Evolutionary conservation across 176 grass and related monocot species (phyloP).

Genomic region (Metroxylon sagu): DNA sequence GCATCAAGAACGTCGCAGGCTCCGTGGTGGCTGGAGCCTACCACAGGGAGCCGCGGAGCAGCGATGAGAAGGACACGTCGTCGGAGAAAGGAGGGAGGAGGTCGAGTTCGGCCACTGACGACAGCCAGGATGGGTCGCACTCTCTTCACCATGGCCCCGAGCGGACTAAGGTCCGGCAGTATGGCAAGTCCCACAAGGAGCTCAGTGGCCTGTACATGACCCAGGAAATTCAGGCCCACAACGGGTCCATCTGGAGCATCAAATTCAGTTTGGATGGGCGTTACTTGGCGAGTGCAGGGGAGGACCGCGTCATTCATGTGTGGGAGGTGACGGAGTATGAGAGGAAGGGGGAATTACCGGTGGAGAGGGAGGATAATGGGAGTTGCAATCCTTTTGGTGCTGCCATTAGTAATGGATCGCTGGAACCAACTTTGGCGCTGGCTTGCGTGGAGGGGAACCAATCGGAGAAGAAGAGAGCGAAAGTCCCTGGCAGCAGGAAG

Average conservation of each 20-base stretch:
- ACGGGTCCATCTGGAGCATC: constrained; percentile 82
- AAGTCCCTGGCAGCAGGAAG: constrained; percentile 33
- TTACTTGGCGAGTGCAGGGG: constrained; percentile 81
- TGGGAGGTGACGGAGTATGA: constrained; percentile 68
- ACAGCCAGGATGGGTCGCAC: constrained; percentile 60
- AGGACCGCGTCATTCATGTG: constrained; percentile 90
- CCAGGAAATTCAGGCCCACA: constrained; percentile 83
- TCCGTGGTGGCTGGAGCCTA: constrained; percentile 32
- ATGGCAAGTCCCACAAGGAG: constrained; percentile 84
- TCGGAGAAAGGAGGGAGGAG: constrained; percentile 79
- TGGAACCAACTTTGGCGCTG: constrained; percentile 39
- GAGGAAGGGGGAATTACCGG: constrained; percentile 33
- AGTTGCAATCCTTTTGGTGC: constrained; percentile 54
- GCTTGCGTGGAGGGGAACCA: constrained; percentile 33
- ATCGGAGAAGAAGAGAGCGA: constrained; percentile 64
- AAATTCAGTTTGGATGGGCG: constrained; percentile 70
- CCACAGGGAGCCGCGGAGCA: constrained; percentile 50
- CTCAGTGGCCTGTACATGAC: constrained; percentile 76
- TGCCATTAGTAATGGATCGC: constrained; percentile 42
- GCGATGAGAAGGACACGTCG: constrained; percentile 74
- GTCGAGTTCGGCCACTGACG: constrained; percentile 87
- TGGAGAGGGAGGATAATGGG: constrained; percentile 37
- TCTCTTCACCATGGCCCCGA: constrained; percentile 37
- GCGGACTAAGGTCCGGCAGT: constrained; percentile 59
- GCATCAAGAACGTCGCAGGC: constrained; percentile 51